Percentiles rank a stretch among this genome's conserved stretches.
Conservation (phyloP, 352 stramenopile species). For the Phytophthora syringae region DNA sequence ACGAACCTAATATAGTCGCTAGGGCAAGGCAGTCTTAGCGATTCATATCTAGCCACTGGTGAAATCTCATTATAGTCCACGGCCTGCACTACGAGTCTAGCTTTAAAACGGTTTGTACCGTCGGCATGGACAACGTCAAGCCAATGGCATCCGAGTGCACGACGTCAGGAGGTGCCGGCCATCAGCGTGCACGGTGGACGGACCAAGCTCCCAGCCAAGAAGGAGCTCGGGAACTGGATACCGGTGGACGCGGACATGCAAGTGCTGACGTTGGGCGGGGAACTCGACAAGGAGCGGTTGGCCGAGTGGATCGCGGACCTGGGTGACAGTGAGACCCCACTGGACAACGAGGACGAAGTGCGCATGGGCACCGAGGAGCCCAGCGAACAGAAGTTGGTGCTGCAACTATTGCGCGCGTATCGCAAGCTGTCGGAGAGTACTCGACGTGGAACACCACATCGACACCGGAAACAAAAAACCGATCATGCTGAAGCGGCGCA, state of each 20-base stretch:
- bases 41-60: too few species aligned
- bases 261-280: conserved; percentile 8
- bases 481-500: conserved; percentile 7
- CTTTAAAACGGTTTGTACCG: too few species aligned
- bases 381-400: conserved; percentile 1
- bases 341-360: conserved; percentile 15
- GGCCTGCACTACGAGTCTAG: too few species aligned
- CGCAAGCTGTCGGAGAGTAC: neutral
- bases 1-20: too few species aligned
- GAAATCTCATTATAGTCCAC: too few species aligned
- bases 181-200: conserved; percentile 8
- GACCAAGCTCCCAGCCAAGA: conserved; percentile 8
- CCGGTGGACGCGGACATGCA: conserved; percentile 12
- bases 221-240: conserved; percentile 22
- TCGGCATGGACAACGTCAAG: too few species aligned
- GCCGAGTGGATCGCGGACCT: neutral
- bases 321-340: neutral
- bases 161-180: conserved; percentile 2
- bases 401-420: conserved; percentile 17
- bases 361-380: conserved; percentile 1
- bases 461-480: conserved; percentile 14
- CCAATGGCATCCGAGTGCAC: too few species aligned
- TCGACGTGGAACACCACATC: conserved; percentile 27
- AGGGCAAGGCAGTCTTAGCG: too few species aligned
- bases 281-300: neutral